These are phyloP conservation scores for Ogataea trehalophila DNA, from an alignment of 805 yeast species.

Conservation along the genomic window DNA sequence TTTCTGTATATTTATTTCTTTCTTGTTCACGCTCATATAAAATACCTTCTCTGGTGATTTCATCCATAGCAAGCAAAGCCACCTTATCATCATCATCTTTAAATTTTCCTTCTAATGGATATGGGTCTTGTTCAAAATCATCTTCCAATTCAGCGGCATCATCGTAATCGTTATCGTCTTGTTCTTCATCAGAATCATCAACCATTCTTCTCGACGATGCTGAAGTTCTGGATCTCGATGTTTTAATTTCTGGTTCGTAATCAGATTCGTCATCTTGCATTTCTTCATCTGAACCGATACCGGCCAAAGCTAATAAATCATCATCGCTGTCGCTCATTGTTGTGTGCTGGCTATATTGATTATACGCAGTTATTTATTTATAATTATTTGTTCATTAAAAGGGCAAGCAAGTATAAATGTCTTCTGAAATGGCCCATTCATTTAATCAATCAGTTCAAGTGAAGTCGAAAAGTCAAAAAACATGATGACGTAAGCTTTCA, in stretches of 20 bases:
- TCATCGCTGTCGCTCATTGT: constrained; percentile 85
- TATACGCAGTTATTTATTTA: neutral
- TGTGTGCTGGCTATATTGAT: neutral
- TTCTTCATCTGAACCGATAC: constrained; percentile 53
- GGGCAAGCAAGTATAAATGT: neutral
- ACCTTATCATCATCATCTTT: constrained; percentile 76
- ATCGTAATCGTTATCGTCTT: constrained; percentile 33
- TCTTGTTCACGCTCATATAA: constrained; percentile 91
- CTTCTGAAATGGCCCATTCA: too few relatives aligned
- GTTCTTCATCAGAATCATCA: constrained; percentile 8
- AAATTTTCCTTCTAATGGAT: constrained; percentile 90
- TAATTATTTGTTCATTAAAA: neutral
- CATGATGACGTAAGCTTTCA: too few relatives aligned
- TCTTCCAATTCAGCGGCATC: constrained; percentile 35
- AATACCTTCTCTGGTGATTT: constrained; percentile 86
- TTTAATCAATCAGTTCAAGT: too few relatives aligned
- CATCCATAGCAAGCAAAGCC: constrained; percentile 68
- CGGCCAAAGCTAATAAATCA: constrained; percentile 94
- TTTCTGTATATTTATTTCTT: constrained; percentile 82
- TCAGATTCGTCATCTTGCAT: constrained; percentile 28
- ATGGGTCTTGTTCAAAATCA: constrained; percentile 58
- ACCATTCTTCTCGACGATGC: constrained; percentile 12
- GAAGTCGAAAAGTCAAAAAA: too few relatives aligned
- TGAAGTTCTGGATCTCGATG: constrained; percentile 18
- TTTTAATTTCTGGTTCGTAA: constrained; percentile 32